A percentile compares a stretch with the other conserved stretches of the same genome.
phyloP scores from a whole-genome alignment of 805 yeast species.

The Yarrowia sp. region DNA sequence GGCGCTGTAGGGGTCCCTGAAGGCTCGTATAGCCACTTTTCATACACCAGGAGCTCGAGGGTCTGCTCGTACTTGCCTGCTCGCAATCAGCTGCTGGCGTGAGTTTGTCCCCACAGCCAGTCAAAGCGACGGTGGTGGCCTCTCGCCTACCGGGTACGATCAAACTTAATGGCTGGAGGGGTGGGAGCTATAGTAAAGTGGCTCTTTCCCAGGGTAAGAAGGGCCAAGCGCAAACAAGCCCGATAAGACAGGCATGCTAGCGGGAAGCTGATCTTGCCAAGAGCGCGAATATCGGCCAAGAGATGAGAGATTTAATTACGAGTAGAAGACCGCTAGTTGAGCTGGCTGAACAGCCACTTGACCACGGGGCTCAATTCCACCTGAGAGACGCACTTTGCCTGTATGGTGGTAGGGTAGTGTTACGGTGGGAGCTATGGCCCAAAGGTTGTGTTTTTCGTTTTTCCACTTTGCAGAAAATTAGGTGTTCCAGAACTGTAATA shows the following conservation, averaged over 20 bases:
- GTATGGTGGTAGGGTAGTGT: background rate
- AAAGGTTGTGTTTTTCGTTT: background rate
- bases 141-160: constrained; percentile 10
- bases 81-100: background rate
- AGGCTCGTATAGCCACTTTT: background rate
- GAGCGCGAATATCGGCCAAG: constrained; percentile 6
- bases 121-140: background rate
- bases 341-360: background rate
- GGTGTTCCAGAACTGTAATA: constrained; percentile 8
- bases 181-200: constrained; percentile 10
- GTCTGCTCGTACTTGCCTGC: too few species aligned
- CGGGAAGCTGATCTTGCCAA: constrained; percentile 7
- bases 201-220: constrained; percentile 14
- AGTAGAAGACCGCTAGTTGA: too few species aligned
- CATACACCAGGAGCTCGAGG: background rate
- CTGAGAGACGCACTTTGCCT: constrained; percentile 3
- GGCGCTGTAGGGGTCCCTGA: constrained; percentile 19
- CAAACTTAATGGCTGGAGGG: constrained; percentile 9
- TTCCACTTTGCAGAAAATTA: constrained; percentile 2
- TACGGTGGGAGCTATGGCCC: background rate
- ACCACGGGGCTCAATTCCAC: background rate
- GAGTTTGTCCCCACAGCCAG: constrained; percentile 25
- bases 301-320: background rate
- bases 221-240: constrained; percentile 19
- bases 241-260: constrained; percentile 20